Evolutionary conservation across 2,329 filamentous ascomycete genomes (phyloP).

Genomic region (Colletotrichum siamense): DNA sequence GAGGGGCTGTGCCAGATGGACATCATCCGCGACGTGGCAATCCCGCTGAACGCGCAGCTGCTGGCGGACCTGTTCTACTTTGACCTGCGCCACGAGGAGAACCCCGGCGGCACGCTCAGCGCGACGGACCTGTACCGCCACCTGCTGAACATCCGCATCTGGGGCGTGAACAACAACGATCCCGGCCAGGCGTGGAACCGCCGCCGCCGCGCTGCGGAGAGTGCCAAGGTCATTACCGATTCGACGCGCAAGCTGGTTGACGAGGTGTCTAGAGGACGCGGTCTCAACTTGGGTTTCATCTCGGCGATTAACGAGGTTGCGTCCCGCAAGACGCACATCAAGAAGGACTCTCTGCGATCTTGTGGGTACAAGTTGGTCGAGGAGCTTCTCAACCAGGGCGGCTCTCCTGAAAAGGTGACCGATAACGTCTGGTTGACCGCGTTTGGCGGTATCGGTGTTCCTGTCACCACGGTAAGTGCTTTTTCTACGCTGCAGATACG

Average conservation of each 20-base stretch:
- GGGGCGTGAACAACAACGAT: conserved; percentile 53
- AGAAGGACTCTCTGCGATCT: conserved; percentile 37
- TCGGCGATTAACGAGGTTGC: conserved; percentile 32
- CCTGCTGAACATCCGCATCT: conserved; percentile 49
- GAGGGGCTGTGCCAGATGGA: conserved; percentile 45
- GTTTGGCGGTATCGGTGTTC: conserved; percentile 43
- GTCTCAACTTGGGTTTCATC: conserved; percentile 34
- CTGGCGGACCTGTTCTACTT: conserved; percentile 63
- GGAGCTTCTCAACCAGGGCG: conserved; percentile 38
- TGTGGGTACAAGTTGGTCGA: conserved; percentile 44
- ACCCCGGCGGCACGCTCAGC: conserved; percentile 53
- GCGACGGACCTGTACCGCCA: conserved; percentile 45
- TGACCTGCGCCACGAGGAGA: conserved; percentile 60
- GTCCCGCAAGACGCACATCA: conserved; percentile 32
- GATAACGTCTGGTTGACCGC: conserved; percentile 44
- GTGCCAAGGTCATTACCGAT: conserved; percentile 38
- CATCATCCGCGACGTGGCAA: conserved; percentile 58
- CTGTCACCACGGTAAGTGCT: conserved; percentile 41
- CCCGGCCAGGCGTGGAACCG: conserved; percentile 51
- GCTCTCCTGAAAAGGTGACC: conserved; percentile 35
- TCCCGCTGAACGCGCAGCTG: conserved; percentile 61
- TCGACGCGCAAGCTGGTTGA: conserved; percentile 45
- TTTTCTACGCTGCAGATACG: background rate
- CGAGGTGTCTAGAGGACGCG: conserved; percentile 35
- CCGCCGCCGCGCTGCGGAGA: conserved; percentile 46